A percentile compares a stretch with the other conserved stretches of the same genome.
Evolutionary conservation across 257 asterid genomes (phyloP).

Genomic region (Nemophila menziesii): DNA sequence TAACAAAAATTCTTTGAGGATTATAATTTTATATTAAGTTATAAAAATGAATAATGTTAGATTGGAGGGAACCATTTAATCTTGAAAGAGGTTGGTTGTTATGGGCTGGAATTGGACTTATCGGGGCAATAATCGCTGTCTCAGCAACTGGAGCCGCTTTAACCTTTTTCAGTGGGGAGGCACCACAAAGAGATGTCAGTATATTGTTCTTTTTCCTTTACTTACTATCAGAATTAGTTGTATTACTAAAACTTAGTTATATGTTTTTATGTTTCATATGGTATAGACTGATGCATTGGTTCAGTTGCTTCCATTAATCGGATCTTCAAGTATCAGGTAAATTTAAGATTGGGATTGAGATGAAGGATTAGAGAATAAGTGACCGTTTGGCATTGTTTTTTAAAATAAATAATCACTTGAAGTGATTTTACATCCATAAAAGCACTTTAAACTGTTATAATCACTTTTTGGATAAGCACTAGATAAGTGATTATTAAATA

Average conservation of each 20-base stretch:
- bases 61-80: constrained; percentile 72
- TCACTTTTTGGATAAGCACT: too few relatives aligned
- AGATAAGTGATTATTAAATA: too few relatives aligned
- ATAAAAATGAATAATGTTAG: too few relatives aligned
- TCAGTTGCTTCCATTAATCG: constrained; percentile 88
- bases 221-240: constrained; percentile 3
- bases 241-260: not conserved
- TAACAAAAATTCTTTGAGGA: constrained; percentile 23
- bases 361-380: too few relatives aligned
- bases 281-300: constrained; percentile 87
- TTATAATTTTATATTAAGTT: too few relatives aligned
- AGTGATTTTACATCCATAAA: too few relatives aligned
- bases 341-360: too few relatives aligned
- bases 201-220: too few relatives aligned
- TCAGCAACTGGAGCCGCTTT: constrained; percentile 62
- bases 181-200: constrained; percentile 87
- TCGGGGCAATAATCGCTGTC: constrained; percentile 69
- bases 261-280: constrained; percentile 1
- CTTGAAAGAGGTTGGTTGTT: constrained; percentile 82
- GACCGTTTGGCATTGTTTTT: too few relatives aligned
- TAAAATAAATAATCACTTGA: too few relatives aligned
- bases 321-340: constrained; percentile 84
- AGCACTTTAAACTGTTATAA: too few relatives aligned
- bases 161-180: constrained; percentile 60
- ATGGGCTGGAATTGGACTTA: constrained; percentile 91